Conservation (phyloP, 345 rosid species). For the Eucalyptus sp. region DNA sequence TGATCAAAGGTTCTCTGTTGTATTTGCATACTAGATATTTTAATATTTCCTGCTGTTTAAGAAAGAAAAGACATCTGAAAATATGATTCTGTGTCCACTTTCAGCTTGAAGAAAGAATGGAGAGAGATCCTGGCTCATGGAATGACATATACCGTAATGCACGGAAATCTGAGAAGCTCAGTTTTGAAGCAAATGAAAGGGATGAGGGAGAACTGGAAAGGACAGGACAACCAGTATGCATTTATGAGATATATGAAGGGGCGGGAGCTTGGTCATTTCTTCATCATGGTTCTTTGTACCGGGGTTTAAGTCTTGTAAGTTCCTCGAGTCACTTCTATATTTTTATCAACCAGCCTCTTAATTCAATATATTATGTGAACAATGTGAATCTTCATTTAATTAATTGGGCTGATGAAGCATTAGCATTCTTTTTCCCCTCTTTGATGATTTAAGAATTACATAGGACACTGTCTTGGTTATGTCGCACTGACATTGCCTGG, state of each 20-base stretch:
- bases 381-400: not conserved
- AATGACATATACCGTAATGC: conserved; percentile 87
- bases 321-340: not conserved
- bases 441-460: not conserved
- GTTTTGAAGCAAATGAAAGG: conserved; percentile 82
- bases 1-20: not conserved
- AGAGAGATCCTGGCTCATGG: conserved; percentile 55
- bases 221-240: conserved; percentile 90
- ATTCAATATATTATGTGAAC: not conserved
- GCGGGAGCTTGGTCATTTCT: conserved; percentile 94
- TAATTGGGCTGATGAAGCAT: not conserved
- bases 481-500: not conserved
- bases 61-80: conserved; percentile 1
- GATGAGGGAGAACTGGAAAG: conserved; percentile 99
- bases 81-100: not conserved
- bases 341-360: not conserved
- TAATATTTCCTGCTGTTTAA: not conserved
- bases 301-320: conserved; percentile 95
- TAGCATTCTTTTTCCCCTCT: not conserved
- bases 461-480: not conserved
- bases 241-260: conserved; percentile 85
- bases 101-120: conserved; percentile 90
- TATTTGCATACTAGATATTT: not conserved
- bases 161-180: conserved; percentile 81
- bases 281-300: conserved; percentile 92